phyloP scores from a whole-genome alignment of 23 red algal species.

The Gracilaria domingensis region DNA sequence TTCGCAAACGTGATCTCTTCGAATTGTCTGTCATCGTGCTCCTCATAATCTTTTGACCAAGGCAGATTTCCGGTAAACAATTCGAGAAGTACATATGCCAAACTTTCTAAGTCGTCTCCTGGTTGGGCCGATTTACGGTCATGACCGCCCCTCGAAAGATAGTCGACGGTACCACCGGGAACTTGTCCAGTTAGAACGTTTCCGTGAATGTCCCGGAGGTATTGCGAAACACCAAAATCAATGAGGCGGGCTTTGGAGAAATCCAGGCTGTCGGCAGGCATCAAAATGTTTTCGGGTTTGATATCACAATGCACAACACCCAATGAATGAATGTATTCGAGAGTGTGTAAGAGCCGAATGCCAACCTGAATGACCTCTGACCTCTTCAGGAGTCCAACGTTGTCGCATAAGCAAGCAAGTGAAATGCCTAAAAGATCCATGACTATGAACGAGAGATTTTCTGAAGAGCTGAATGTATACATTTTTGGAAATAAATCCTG shows the following conservation, averaged over 20 bases:
- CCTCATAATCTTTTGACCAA: not conserved
- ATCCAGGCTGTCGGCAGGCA: not conserved
- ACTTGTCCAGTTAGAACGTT: not conserved
- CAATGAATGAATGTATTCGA: not conserved
- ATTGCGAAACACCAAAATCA: slow-evolving; percentile 8
- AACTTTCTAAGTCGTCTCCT: slow-evolving; percentile 12
- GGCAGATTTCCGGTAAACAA: not conserved
- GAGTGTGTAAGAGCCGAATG: not conserved
- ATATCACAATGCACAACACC: slow-evolving; percentile 1
- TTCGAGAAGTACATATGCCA: slow-evolving; percentile 24
- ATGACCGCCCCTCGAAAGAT: not conserved
- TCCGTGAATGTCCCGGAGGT: not conserved
- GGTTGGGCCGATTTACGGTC: not conserved
- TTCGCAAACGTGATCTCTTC: not conserved
- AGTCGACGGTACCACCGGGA: not conserved
- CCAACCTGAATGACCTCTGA: not conserved
- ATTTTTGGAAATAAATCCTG: not conserved
- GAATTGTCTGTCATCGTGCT: not conserved
- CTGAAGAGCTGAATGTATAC: not conserved
- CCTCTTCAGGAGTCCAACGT: not conserved
- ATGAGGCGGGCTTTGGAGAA: not conserved
- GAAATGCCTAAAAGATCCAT: not conserved
- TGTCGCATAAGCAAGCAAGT: not conserved
- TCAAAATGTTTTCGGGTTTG: slow-evolving; percentile 3
- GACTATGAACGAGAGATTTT: not conserved